phyloP scores from a whole-genome alignment of 1,139 yeast genomes.

The Magnusiomyces suaveolens region DNA sequence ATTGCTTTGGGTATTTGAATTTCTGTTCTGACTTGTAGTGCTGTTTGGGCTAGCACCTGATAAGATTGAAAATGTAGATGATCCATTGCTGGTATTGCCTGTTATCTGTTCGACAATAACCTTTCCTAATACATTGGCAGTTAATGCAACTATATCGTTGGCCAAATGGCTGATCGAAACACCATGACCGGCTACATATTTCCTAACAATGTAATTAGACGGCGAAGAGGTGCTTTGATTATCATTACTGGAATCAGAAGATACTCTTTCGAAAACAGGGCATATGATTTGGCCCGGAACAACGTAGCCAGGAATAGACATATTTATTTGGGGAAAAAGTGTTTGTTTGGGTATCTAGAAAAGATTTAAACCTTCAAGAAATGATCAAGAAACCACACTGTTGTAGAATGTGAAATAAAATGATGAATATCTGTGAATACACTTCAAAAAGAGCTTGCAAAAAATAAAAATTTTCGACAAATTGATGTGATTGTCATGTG shows the following conservation, averaged over 20 bases:
- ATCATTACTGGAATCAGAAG: constrained; percentile 1
- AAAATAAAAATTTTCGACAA: no score
- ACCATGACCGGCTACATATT: constrained; percentile 31
- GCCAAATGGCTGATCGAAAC: constrained; percentile 20
- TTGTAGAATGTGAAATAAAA: no score
- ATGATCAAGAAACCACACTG: no score
- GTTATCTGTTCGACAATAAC: constrained; percentile 27
- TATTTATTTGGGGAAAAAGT: no score
- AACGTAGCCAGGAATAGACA: constrained; percentile 37
- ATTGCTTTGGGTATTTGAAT: not conserved
- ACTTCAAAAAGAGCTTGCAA: no score
- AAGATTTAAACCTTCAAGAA: no score
- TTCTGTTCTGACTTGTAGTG: not conserved
- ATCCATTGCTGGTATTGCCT: not conserved
- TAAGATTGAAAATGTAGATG: constrained; percentile 6
- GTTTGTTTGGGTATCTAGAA: no score
- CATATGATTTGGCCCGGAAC: constrained; percentile 70
- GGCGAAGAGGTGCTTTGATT: not conserved
- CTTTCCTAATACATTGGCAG: constrained; percentile 59
- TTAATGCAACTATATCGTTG: constrained; percentile 37
- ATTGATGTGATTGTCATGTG: no score
- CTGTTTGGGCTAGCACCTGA: not conserved
- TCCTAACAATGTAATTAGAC: not conserved
- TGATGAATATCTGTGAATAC: no score
- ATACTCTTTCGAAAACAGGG: constrained; percentile 35